Evolutionary conservation across 768 basidiomycete genomes (phyloP).

Genomic region (Leucocoprinus sp.): DNA sequence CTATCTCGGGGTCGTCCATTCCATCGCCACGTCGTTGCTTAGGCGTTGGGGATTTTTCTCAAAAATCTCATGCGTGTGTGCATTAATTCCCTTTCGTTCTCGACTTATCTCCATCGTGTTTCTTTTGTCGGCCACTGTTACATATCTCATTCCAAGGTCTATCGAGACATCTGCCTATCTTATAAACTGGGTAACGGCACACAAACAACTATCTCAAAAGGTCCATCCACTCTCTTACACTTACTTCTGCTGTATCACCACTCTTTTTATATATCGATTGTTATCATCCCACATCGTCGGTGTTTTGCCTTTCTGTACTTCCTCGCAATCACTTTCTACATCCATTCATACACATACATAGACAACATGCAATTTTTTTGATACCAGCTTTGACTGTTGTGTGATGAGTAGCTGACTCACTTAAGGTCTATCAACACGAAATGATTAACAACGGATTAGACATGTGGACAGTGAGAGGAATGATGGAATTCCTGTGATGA

Average conservation of each 20-base stretch:
- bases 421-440: neutral
- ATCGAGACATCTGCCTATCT: slow-evolving; percentile 2
- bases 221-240: slow-evolving; percentile 1
- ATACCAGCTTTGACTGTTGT: neutral
- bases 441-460: slow-evolving; percentile 3
- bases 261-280: neutral
- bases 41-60: neutral
- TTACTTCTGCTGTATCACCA: neutral
- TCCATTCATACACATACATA: slow-evolving; percentile 5
- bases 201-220: slow-evolving; percentile 1
- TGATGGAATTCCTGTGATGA: neutral
- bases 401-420: neutral
- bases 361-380: slow-evolving; percentile 10
- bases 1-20: slow-evolving; percentile 6
- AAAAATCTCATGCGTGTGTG: neutral
- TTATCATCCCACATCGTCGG: too few relatives aligned
- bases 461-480: slow-evolving; percentile 1
- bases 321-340: slow-evolving; percentile 1
- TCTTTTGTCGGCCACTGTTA: neutral
- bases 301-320: neutral
- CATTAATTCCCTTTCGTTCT: too few relatives aligned
- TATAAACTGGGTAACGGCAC: neutral
- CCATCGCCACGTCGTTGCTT: slow-evolving; percentile 5
- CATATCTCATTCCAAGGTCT: neutral
- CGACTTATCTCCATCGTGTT: neutral